Base-by-base conservation (phyloP, 192 early-diverging fungal species). In the Kickxella alabastrina region DNA sequence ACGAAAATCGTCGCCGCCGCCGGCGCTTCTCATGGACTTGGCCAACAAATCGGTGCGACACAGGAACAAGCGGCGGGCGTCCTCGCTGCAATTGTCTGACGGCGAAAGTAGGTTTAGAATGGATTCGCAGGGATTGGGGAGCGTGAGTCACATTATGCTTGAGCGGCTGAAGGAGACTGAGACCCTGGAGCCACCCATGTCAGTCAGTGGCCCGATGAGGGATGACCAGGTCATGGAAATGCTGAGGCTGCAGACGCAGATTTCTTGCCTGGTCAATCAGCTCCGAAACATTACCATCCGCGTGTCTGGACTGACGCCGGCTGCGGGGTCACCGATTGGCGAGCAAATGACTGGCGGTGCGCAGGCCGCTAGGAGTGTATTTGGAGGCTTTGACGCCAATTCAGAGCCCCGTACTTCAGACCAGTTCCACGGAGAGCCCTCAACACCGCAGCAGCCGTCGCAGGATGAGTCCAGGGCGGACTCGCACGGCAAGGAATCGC, bases 241-340 rank as follows among this genome's bases (percentile, higher is more conserved):
- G 72, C 60, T 75, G 26, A 26, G 72, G 32, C 49, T 75, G 56
- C 72, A 75, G 52, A 59, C 64, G 29, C 72, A 75, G 57, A 75
- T 75, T 13, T 64, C 72, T 3, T 32, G 37, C 4, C 57, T 75
- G n/a, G 65, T 75, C 1, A 65, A 63, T 34, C 60, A 68, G 56
- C 55, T 75, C 37, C 72, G 72, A 39, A 63, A 51, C 38, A 18
- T 75, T 3, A 75, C 72, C 6, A 60, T 75, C 24, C 46, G 48
- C n/a, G 62, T 40, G 21, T 63, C 72, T 0, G 70, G 63, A 22
- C 28, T 54, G 36, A 29, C 59, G 14, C 44, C 62, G 2, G 49
- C 21, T 9, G 27, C 10, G 2, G 24, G 14, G 15, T 38, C 50
- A 13, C 39, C 49, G 8, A 28, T 25, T 8, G 10, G 26, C 35